A percentile compares a stretch with the other conserved stretches of the same genome.
Conservation (phyloP, 148 eudicot genomes). For the Silene uniflora region DNA sequence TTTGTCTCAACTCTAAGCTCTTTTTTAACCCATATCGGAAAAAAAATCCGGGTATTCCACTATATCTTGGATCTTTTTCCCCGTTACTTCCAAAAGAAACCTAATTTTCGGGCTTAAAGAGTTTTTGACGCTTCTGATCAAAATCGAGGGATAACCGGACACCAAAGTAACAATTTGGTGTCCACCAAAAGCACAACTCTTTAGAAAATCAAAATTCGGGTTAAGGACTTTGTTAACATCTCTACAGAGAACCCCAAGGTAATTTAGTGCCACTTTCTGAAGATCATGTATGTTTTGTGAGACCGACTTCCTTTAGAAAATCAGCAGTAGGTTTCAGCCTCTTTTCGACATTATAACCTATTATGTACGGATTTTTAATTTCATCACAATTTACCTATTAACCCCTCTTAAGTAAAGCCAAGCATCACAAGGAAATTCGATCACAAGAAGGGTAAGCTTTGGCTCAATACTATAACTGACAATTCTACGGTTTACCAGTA, state of each 20-base stretch:
- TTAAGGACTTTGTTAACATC: slow-evolving; percentile 77
- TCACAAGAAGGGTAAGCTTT: slow-evolving; percentile 74
- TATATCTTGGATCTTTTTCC: slow-evolving; percentile 62
- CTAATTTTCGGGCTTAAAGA: slow-evolving; percentile 83
- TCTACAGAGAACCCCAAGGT: slow-evolving; percentile 76
- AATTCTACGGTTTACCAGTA: slow-evolving; percentile 77
- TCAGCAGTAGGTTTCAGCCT: slow-evolving; percentile 77
- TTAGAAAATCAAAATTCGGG: slow-evolving; percentile 56
- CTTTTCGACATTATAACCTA: slow-evolving; percentile 89
- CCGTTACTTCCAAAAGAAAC: slow-evolving; percentile 82
- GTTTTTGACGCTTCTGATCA: slow-evolving; percentile 85
- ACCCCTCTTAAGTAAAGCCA: slow-evolving; percentile 60
- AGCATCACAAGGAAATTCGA: slow-evolving; percentile 70
- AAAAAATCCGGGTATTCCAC: slow-evolving; percentile 85
- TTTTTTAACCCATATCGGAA: slow-evolving; percentile 74
- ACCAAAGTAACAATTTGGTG: too few relatives aligned
- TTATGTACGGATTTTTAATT: slow-evolving; percentile 73
- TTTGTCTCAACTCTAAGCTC: slow-evolving; percentile 72
- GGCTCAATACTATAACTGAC: slow-evolving; percentile 84
- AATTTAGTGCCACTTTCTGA: slow-evolving; percentile 63
- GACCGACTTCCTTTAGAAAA: slow-evolving; percentile 65
- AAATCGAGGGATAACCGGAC: slow-evolving; percentile 79
- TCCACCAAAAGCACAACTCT: slow-evolving; percentile 54
- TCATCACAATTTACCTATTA: slow-evolving; percentile 75
- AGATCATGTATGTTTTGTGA: slow-evolving; percentile 59